A percentile compares a stretch with the other conserved stretches of the same genome.
Conservation (phyloP, 805 yeast genomes). For the Cyberlindnera saturnus region DNA sequence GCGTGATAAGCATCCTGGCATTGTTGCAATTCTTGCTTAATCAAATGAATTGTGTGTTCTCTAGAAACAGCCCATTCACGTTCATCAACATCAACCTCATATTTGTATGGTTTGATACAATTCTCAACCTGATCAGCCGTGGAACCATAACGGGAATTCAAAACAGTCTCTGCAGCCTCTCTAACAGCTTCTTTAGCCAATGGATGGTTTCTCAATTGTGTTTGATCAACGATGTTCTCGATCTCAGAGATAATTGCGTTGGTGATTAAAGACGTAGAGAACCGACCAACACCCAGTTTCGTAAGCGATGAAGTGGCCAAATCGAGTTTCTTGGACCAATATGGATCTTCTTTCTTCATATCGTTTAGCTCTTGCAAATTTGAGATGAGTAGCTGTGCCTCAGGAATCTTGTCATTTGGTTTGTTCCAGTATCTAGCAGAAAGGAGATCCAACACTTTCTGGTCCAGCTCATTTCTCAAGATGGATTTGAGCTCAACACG, state of each 20-base stretch:
- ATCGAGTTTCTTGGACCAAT: constrained; percentile 87
- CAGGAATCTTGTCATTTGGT: constrained; percentile 22
- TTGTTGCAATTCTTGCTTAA: constrained; percentile 82
- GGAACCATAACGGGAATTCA: constrained; percentile 72
- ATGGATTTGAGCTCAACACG: constrained; percentile 75
- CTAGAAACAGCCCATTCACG: constrained; percentile 85
- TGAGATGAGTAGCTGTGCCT: constrained; percentile 28
- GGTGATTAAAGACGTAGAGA: constrained; percentile 77
- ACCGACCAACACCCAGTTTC: constrained; percentile 88
- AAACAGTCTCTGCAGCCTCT: constrained; percentile 78
- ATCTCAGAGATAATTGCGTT: constrained; percentile 76
- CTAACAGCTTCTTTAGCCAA: constrained; percentile 72
- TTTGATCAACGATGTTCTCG: constrained; percentile 61
- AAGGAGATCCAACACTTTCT: constrained; percentile 74
- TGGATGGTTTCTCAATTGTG: constrained; percentile 82
- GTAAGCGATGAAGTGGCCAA: constrained; percentile 78
- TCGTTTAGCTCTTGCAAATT: constrained; percentile 49
- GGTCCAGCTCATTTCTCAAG: constrained; percentile 81
- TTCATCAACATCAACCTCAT: constrained; percentile 94
- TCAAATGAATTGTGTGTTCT: constrained; percentile 64
- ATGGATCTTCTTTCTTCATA: constrained; percentile 59
- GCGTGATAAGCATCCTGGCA: constrained; percentile 58
- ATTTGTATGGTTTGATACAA: constrained; percentile 95
- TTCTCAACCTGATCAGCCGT: constrained; percentile 99
- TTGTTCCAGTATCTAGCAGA: constrained; percentile 93